Evolutionary conservation across 1,284 basidiomycete species (phyloP), one percentile per base, ranked within the genome.

Genomic region (Puccinia coronata): DNA sequence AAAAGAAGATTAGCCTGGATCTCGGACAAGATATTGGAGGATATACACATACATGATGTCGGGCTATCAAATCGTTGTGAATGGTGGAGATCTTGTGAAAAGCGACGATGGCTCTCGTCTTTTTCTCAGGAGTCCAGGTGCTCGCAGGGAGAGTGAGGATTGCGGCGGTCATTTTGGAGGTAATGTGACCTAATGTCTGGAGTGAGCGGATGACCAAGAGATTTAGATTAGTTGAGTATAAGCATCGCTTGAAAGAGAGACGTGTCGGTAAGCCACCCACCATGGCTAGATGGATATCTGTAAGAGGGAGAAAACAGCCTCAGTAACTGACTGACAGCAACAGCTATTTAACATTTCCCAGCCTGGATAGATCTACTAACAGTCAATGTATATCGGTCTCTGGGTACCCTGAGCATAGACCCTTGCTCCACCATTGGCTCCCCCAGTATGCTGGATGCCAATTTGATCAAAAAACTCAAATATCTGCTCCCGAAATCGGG

Each of bases 381-480:
- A 79, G 53, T 79, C 76, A 55, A 79, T 55, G 23, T 51, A 79
- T 57, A 79, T 36, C 9, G 76, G 76, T 34, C 59, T 79, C 18
- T 79, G 57, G 20, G 8, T 25, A 25, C 74, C 74, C 3, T 8
- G 28, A 9, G 23, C 70, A 23, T 70, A 79, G 14, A 79, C 76
- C 51, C 76, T 79, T 20, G 31, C 63, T n/a, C n/a, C n/a, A n/a
- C n/a, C n/a, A n/a, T n/a, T n/a, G n/a, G n/a, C n/a, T 3, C 76
- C 76, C 9, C 76, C 76, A 55, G 53, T 59, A 41, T 79, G 76
- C 51, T 79, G 76, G 36, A 59, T 31, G 20, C 65, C 76, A 12
- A 79, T 53, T 55, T 59, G 61, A 59, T 79, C 65, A 36, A 79
- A 79, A 70, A 79, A 79, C 51, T 79, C 76, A 59, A 79, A 79